These are phyloP conservation scores for Ustilago vetiveriae DNA, from an alignment of 1,284 basidiomycete species.

Conservation along the genomic window DNA sequence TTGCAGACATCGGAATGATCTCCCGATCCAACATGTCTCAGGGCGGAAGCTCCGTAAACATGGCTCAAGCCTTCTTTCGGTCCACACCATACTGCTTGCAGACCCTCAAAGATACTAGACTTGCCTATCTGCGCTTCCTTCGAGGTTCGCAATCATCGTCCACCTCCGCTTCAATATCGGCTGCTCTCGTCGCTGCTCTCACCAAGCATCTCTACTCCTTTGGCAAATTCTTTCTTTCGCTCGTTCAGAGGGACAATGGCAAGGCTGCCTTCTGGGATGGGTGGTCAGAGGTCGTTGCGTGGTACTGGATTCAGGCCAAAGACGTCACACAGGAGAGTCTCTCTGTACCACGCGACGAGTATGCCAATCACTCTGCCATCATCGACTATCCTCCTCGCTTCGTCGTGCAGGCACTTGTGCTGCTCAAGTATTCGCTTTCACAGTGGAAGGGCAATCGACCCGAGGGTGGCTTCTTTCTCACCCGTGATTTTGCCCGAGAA, in stretches of 20 bases:
- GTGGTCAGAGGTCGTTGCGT: constrained; percentile 62
- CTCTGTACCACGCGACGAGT: constrained; percentile 43
- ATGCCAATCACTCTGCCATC: constrained; percentile 38
- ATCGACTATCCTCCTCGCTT: constrained; percentile 58
- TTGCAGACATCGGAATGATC: constrained; percentile 61
- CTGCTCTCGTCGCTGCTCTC: constrained; percentile 41
- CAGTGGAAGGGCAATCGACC: constrained; percentile 56
- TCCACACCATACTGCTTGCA: constrained; percentile 57
- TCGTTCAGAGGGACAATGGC: constrained; percentile 56
- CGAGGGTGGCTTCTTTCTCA: constrained; percentile 43
- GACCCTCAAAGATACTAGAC: constrained; percentile 43
- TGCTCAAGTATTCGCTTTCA: constrained; percentile 55
- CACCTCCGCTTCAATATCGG: constrained; percentile 10
- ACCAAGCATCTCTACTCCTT: constrained; percentile 62
- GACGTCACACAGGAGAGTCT: constrained; percentile 37
- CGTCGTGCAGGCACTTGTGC: constrained; percentile 59
- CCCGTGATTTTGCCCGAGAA: constrained; percentile 49
- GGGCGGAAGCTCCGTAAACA: constrained; percentile 43
- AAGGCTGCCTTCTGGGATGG: constrained; percentile 61
- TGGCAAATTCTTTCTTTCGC: constrained; percentile 62
- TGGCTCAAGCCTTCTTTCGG: constrained; percentile 60
- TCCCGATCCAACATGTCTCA: constrained; percentile 33
- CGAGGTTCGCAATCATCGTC: constrained; percentile 19
- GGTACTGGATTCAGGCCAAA: constrained; percentile 63
- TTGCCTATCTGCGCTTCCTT: constrained; percentile 45